Base-by-base conservation (phyloP, 495 filamentous ascomycete genomes). In the Massariosphaeria phaeospora region DNA sequence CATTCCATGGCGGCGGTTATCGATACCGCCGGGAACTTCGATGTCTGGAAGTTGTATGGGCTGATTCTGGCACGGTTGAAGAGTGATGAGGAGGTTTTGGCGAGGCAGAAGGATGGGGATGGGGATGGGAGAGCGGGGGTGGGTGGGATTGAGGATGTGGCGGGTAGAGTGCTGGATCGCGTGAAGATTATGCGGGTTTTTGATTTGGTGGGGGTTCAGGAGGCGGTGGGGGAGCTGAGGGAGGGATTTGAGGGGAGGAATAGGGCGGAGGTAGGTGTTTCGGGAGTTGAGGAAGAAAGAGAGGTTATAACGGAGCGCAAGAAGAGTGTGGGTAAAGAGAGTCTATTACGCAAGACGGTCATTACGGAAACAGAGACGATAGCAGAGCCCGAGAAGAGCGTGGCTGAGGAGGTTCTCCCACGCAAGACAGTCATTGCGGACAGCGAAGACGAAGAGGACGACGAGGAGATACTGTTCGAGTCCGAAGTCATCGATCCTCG, bases 131-230 rank as follows among this genome's bases (percentile, higher is more conserved):
- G n/a, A n/a, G n/a, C n/a, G n/a, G n/a, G n/a, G n/a, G n/a, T n/a
- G n/a, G n/a, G n/a, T n/a, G n/a, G n/a, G n/a, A n/a, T n/a, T 10
- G 49, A 64, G 38, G 52, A 55, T 25, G 15, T 48, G 27, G 62
- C 51, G 20, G 36, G 31, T n/a, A 55, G 49, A 30, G 72, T 72
- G 46, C 67, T 85, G 0, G 75, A 79, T 33, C 66, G 68, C 21
- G 70, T 82, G 8, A 70, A 69, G 20, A 74, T 85, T 33, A 76
- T 80, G 51, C 62, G 76, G 2, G 75, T 84, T 5, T 83, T 84
- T 62, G 80, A 85, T 55, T 59, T 80, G 17, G 72, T 78, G 48
- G 81, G 81, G 3, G 48, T 84, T 23, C 72, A 65, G 68, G 80
- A 85, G 62, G 76, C 77, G 8, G 43, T 83, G 5, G 58, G 35